A percentile compares a stretch with the other conserved stretches of the same genome.
Conservation (phyloP, 257 asterid species). For the Osmanthus fragrans region DNA sequence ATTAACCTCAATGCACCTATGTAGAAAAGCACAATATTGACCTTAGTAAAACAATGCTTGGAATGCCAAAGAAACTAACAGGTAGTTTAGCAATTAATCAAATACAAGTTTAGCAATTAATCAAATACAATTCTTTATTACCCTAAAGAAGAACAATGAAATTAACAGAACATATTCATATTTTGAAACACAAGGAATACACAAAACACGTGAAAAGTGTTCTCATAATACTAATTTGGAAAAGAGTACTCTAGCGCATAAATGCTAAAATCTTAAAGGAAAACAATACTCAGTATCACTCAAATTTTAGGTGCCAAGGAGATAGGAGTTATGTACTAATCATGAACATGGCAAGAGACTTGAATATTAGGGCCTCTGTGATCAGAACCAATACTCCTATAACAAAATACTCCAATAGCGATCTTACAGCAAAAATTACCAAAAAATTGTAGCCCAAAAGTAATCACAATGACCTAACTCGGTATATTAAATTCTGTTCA, state of each 20-base stretch:
- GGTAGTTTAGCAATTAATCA: background rate
- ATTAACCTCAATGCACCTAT: conserved; percentile 80
- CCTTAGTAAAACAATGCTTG: background rate
- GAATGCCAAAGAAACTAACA: conserved; percentile 7
- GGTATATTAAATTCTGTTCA: too few relatives aligned
- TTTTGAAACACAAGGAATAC: background rate
- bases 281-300: background rate
- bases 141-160: background rate
- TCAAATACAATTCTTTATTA: background rate
- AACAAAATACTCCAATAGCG: background rate
- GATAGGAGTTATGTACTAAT: conserved; percentile 1
- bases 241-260: background rate
- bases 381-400: background rate
- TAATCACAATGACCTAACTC: background rate
- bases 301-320: background rate
- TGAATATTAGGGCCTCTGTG: background rate
- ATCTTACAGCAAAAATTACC: background rate
- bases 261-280: background rate
- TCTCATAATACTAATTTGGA: conserved; percentile 2
- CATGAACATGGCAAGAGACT: background rate
- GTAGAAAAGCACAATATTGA: conserved; percentile 1
- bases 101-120: background rate
- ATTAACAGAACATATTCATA: background rate
- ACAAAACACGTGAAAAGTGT: background rate
- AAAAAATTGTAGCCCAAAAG: background rate